phyloP scores from a whole-genome alignment of 805 yeast species.

The Kazachstania kunashirensis region DNA sequence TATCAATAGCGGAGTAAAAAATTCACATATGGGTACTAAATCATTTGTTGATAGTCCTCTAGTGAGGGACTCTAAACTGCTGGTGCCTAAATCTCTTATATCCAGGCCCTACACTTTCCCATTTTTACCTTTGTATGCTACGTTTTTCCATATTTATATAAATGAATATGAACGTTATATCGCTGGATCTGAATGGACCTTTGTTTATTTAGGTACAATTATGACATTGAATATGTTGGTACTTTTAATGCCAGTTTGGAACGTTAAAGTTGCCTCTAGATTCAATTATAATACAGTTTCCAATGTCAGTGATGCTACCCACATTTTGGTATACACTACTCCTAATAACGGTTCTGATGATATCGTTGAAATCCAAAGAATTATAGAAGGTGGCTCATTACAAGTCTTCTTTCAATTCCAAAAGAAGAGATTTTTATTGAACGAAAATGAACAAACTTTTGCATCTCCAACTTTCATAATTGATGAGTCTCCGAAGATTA shows the following conservation, averaged over 20 bases:
- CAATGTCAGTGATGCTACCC: slow-evolving; percentile 52
- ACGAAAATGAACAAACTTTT: slow-evolving; percentile 44
- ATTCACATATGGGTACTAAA: slow-evolving; percentile 12
- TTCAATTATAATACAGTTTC: slow-evolving; percentile 58
- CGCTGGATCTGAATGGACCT: slow-evolving; percentile 92
- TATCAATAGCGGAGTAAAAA: too few species aligned
- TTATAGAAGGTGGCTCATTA: slow-evolving; percentile 44
- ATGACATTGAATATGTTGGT: slow-evolving; percentile 64
- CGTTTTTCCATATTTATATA: slow-evolving; percentile 54
- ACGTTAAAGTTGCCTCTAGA: slow-evolving; percentile 51
- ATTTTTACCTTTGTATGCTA: slow-evolving; percentile 67
- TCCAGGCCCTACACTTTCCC: slow-evolving; percentile 77
- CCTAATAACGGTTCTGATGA: slow-evolving; percentile 82
- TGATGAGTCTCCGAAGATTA: slow-evolving; percentile 48
- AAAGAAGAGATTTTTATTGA: slow-evolving; percentile 78
- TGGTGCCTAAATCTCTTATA: slow-evolving; percentile 53
- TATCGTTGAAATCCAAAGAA: slow-evolving; percentile 53
- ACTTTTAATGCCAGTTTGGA: slow-evolving; percentile 93
- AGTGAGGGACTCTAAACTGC: slow-evolving; percentile 60
- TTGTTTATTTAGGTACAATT: slow-evolving; percentile 69
- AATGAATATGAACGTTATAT: slow-evolving; percentile 71
- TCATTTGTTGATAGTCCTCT: slow-evolving; percentile 56
- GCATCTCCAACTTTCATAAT: slow-evolving; percentile 70
- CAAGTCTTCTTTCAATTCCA: slow-evolving; percentile 77
- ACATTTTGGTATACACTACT: slow-evolving; percentile 68